These are phyloP conservation scores for Penicillium sp. DNA, from an alignment of 2,329 filamentous ascomycete species.

Conservation along the genomic window DNA sequence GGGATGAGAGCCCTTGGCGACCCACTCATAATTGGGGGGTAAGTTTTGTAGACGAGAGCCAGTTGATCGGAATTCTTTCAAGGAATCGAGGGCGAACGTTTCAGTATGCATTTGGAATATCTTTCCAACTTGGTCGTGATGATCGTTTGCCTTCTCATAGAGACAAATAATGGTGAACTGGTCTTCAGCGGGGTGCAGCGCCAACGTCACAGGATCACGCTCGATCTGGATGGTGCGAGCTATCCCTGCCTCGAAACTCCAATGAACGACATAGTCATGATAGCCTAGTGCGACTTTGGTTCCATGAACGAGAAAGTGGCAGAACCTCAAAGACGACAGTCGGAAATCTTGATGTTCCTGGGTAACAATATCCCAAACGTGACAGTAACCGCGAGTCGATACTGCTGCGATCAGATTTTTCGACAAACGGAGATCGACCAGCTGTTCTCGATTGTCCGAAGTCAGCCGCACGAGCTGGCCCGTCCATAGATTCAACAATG, in stretches of 20 bases:
- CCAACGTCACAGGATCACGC: slow-evolving; percentile 11
- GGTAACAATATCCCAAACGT: slow-evolving; percentile 28
- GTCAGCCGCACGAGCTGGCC: slow-evolving; percentile 2
- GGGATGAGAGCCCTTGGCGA: neutral
- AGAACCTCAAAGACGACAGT: slow-evolving; percentile 19
- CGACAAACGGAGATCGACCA: slow-evolving; percentile 6
- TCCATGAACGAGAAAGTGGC: slow-evolving; percentile 18
- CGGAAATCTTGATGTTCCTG: slow-evolving; percentile 22
- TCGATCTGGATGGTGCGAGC: slow-evolving; percentile 13
- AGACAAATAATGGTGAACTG: slow-evolving; percentile 17
- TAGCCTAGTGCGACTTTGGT: slow-evolving; percentile 21
- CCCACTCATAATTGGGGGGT: neutral
- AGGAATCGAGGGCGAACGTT: neutral
- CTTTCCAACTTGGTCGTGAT: neutral
- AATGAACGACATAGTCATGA: slow-evolving; percentile 19
- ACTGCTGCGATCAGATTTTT: slow-evolving; percentile 5
- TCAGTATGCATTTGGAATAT: neutral
- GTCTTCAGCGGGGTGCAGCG: slow-evolving; percentile 13
- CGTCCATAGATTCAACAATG: slow-evolving; percentile 5
- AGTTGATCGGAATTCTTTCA: neutral
- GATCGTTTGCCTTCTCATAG: neutral
- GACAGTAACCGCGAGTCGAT: slow-evolving; percentile 18
- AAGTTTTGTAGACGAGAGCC: neutral
- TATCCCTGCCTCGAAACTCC: slow-evolving; percentile 15
- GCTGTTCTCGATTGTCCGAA: slow-evolving; percentile 11